A percentile compares a stretch with the other conserved stretches of the same genome.
phyloP scores from a whole-genome alignment of 441 rosid species.

The Lepidium campestre region DNA sequence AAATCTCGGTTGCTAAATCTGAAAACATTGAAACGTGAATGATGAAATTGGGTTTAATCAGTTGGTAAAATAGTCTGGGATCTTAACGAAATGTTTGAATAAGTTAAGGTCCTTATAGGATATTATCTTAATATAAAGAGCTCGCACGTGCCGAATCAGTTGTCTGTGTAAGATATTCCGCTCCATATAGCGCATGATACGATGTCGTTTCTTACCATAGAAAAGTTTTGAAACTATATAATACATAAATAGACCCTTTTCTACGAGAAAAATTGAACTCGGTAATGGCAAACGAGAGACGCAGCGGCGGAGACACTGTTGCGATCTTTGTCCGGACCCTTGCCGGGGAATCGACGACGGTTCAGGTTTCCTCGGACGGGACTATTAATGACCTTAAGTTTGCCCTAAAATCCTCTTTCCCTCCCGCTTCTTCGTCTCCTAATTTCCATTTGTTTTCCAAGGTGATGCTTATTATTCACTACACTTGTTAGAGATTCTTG shows the following conservation, averaged over 20 bases:
- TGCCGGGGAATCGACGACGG: conserved; percentile 48
- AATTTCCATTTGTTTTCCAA: conserved; percentile 74
- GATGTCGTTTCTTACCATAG: neutral
- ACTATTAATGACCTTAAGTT: conserved; percentile 53
- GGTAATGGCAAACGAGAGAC: conserved; percentile 26
- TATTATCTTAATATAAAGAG: neutral
- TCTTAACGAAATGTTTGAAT: neutral
- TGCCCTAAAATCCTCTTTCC: conserved; percentile 48
- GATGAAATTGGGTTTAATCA: neutral
- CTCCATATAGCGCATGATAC: neutral
- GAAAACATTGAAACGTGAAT: neutral
- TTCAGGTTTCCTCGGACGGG: conserved; percentile 30
- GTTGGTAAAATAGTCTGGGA: neutral
- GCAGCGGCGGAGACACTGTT: conserved; percentile 30
- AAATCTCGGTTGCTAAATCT: neutral
- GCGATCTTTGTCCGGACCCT: conserved; percentile 61
- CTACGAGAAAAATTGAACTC: neutral
- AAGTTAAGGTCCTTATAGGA: neutral
- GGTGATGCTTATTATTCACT: conserved; percentile 31
- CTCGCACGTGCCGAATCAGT: conserved; percentile 13
- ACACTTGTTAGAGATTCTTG: neutral
- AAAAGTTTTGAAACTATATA: neutral
- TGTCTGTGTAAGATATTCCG: conserved; percentile 13
- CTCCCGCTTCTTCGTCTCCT: conserved; percentile 62
- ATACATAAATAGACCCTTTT: neutral